Conservation (phyloP, 257 asterid genomes). For the Petunia axillaris region DNA sequence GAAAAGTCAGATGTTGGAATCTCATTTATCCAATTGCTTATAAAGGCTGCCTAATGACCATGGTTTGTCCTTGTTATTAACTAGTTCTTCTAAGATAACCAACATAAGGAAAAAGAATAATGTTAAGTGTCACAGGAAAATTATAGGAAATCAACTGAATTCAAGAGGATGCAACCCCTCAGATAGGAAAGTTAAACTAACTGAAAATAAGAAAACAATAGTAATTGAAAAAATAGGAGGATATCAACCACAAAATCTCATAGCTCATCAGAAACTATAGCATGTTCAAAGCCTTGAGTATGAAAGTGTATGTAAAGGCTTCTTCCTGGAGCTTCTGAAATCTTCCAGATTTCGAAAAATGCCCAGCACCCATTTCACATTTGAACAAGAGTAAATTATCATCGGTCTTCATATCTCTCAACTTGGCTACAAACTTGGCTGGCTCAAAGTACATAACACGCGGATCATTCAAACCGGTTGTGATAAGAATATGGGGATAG, state of each 20-base stretch:
- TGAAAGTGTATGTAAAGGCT: constrained; percentile 75
- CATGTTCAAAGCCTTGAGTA: constrained; percentile 72
- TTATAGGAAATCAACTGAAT: not conserved
- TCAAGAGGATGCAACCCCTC: not conserved
- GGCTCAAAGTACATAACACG: constrained; percentile 93
- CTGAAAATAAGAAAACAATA: not conserved
- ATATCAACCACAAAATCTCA: not conserved
- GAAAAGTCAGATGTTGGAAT: too few species aligned
- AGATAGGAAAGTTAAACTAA: not conserved
- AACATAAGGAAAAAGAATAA: not conserved
- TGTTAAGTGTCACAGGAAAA: not conserved
- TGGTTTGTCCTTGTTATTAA: too few species aligned
- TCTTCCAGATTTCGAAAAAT: constrained; percentile 96
- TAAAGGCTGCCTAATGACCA: too few species aligned
- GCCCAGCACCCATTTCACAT: constrained; percentile 96
- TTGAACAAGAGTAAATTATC: constrained; percentile 72
- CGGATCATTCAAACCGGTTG: constrained; percentile 91
- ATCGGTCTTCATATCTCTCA: constrained; percentile 85
- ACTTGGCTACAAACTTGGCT: constrained; percentile 89
- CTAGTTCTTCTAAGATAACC: too few species aligned
- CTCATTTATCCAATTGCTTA: too few species aligned
- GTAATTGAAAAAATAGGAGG: not conserved
- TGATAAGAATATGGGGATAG: constrained; percentile 84
- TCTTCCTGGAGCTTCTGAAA: constrained; percentile 90
- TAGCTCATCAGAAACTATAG: not conserved